phyloP scores from a whole-genome alignment of 1,284 basidiomycete species.

The Trichosporon asahii region DNA sequence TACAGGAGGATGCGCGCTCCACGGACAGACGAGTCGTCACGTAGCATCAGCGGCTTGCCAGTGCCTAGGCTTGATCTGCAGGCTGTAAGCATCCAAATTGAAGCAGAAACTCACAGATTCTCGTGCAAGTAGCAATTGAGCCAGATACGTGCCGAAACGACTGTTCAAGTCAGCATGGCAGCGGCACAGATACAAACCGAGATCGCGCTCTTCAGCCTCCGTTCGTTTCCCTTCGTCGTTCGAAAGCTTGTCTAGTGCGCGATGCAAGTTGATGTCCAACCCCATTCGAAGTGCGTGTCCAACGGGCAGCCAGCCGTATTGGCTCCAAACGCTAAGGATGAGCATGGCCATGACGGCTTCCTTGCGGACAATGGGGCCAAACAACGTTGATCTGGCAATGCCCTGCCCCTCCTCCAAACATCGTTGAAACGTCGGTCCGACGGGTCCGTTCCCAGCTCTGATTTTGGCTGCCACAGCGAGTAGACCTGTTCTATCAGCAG shows the following conservation, averaged over 20 bases:
- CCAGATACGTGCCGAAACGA: conserved; percentile 89
- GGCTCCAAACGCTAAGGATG: conserved; percentile 85
- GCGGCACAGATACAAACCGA: conserved; percentile 58
- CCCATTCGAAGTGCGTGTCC: conserved; percentile 89
- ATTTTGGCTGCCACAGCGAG: conserved; percentile 88
- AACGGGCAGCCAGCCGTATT: conserved; percentile 87
- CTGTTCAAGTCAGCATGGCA: conserved; percentile 52
- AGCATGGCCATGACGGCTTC: conserved; percentile 94
- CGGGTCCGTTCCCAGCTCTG: conserved; percentile 77
- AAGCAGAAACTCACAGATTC: conserved; percentile 46
- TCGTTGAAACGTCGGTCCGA: conserved; percentile 78
- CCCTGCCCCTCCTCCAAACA: conserved; percentile 90
- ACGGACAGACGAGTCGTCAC: conserved; percentile 80
- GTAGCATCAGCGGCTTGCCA: conserved; percentile 79
- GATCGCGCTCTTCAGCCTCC: conserved; percentile 79
- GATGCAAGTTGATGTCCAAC: conserved; percentile 83
- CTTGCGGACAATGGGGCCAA: conserved; percentile 85
- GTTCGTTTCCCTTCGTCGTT: conserved; percentile 56
- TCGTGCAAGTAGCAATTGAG: conserved; percentile 69
- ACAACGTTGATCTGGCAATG: conserved; percentile 84
- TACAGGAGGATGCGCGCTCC: conserved; percentile 73
- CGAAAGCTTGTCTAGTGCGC: conserved; percentile 83
- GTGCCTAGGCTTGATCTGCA: conserved; percentile 81
- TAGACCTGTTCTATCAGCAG: conserved; percentile 53
- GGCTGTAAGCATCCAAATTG: conserved; percentile 10